phyloP scores from a whole-genome alignment of 495 filamentous ascomycete genomes.

The Hyaloscypha variabilis region DNA sequence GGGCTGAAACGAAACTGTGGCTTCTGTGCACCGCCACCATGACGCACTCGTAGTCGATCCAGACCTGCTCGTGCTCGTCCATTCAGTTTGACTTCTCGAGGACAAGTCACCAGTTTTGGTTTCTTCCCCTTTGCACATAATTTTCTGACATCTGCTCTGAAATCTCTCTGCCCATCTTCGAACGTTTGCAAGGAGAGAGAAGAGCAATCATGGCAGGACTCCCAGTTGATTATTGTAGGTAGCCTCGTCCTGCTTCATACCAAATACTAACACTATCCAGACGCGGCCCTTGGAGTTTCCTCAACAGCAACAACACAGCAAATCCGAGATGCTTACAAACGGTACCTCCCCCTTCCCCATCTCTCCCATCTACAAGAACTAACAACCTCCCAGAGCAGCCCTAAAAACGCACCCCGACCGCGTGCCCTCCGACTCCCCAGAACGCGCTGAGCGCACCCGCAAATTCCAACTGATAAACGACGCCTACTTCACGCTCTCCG shows the following conservation, averaged over 20 bases:
- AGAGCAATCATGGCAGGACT: constrained; percentile 41
- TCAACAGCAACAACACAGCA: constrained; percentile 77
- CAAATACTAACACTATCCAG: constrained; percentile 39
- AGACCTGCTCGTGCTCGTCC: constrained; percentile 3
- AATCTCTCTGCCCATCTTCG: neutral
- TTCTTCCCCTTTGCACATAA: neutral
- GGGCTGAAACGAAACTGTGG: neutral
- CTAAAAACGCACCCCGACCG: constrained; percentile 95
- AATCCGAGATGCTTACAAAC: constrained; percentile 94
- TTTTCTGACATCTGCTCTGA: neutral
- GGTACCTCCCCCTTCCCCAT: constrained; percentile 45
- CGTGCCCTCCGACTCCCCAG: constrained; percentile 81
- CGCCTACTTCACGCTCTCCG: constrained; percentile 94
- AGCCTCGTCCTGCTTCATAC: neutral
- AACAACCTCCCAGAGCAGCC: constrained; percentile 65
- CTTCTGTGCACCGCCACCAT: constrained; percentile 5
- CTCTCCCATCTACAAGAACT: constrained; percentile 9
- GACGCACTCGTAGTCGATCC: neutral
- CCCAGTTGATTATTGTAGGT: constrained; percentile 57
- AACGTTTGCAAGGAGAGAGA: neutral
- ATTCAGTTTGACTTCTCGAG: neutral
- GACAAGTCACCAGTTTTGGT: neutral
- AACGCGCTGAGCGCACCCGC: constrained; percentile 78
- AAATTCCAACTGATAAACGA: constrained; percentile 97
- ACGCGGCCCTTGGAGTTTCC: constrained; percentile 72